A percentile compares a stretch with the other conserved stretches of the same genome.
Evolutionary conservation across 2,329 filamentous ascomycete genomes (phyloP).

Genomic region (Emericellopsis atlantica): DNA sequence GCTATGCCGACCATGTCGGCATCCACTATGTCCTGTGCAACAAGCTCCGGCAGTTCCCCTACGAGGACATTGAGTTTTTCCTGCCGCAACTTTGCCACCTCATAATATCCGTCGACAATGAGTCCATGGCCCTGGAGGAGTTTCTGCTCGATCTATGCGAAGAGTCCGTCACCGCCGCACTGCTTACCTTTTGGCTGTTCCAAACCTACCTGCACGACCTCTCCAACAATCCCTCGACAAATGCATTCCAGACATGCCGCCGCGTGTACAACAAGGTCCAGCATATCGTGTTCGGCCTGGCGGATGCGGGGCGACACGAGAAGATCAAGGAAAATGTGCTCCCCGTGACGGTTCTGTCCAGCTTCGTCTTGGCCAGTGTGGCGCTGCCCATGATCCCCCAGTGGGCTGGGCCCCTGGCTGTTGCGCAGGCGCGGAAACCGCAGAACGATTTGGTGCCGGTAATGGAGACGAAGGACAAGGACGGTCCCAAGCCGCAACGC

Average conservation of each 20-base stretch:
- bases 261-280: constrained; percentile 82
- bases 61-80: constrained; percentile 90
- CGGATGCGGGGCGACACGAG: constrained; percentile 55
- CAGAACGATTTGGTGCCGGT: constrained; percentile 25
- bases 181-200: constrained; percentile 83
- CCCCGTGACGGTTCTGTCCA: constrained; percentile 69
- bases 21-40: constrained; percentile 84
- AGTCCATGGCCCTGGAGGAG: constrained; percentile 84
- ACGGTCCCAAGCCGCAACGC: constrained; percentile 35
- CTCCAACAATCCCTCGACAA: constrained; percentile 59
- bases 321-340: constrained; percentile 73
- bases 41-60: constrained; percentile 79
- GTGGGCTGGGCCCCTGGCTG: constrained; percentile 68
- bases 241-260: constrained; percentile 70
- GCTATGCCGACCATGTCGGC: constrained; percentile 80
- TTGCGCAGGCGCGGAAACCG: constrained; percentile 70
- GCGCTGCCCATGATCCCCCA: constrained; percentile 63
- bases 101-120: constrained; percentile 78
- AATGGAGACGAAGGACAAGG: constrained; percentile 27
- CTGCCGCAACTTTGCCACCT: constrained; percentile 79
- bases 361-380: constrained; percentile 66
- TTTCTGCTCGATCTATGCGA: constrained; percentile 78
- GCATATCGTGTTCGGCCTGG: constrained; percentile 71
- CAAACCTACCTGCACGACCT: constrained; percentile 81
- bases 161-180: constrained; percentile 72